Conservation (phyloP, 441 rosid genomes). For the Macaranga tanarius region DNA sequence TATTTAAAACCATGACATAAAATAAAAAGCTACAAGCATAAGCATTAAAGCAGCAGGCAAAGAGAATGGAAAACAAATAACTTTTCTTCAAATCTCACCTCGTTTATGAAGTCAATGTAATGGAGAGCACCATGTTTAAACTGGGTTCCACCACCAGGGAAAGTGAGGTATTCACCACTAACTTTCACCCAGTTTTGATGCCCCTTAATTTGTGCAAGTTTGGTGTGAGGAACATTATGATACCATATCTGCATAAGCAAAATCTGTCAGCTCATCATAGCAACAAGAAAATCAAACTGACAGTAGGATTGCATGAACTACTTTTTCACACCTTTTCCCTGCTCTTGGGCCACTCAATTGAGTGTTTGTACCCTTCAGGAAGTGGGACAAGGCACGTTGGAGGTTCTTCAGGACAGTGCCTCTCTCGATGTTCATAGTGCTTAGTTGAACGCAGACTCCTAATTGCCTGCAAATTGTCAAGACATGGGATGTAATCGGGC, state of each 20-base stretch:
- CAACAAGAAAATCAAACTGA: constrained; percentile 3
- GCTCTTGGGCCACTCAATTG: constrained; percentile 92
- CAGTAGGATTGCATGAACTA: neutral
- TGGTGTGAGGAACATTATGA: constrained; percentile 83
- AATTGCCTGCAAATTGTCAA: constrained; percentile 79
- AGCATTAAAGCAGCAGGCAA: neutral
- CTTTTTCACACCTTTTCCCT: constrained; percentile 66
- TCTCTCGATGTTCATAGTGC: constrained; percentile 96
- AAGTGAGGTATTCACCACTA: constrained; percentile 80
- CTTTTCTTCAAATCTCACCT: constrained; percentile 40
- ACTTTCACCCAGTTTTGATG: constrained; percentile 99
- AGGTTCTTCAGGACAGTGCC: constrained; percentile 85
- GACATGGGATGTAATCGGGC: constrained; percentile 91
- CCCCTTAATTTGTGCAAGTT: constrained; percentile 81
- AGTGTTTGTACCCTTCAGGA: constrained; percentile 76
- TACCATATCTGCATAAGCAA: constrained; percentile 73
- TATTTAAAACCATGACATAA: neutral
- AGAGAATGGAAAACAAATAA: constrained; percentile 11
- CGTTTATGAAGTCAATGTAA: constrained; percentile 88
- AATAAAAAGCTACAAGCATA: neutral
- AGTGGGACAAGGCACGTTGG: constrained; percentile 86
- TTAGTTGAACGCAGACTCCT: constrained; percentile 65
- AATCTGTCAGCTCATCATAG: constrained; percentile 15
- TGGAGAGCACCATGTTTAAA: constrained; percentile 95
- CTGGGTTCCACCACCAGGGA: constrained; percentile 99